These are phyloP conservation scores for Glycine latifolia DNA, from an alignment of 306 rosid genomes.

Conservation along the genomic window DNA sequence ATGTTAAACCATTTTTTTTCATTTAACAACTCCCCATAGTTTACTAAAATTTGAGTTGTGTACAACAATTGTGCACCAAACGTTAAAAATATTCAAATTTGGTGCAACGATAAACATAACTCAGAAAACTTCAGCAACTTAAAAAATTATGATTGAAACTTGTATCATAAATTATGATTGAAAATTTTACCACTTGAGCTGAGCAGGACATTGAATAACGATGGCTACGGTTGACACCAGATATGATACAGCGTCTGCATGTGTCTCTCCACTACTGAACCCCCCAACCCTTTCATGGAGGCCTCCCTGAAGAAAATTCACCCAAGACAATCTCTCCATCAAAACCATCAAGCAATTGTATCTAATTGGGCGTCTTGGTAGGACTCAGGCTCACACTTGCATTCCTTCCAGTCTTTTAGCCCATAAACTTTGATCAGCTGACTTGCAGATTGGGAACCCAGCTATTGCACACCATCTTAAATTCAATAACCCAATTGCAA, in stretches of 20 bases:
- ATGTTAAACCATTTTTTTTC: background rate
- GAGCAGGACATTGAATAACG: too few relatives aligned
- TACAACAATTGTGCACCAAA: background rate
- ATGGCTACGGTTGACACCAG: background rate
- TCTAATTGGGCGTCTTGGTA: background rate
- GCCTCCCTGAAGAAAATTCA: background rate
- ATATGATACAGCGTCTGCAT: background rate
- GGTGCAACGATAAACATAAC: background rate
- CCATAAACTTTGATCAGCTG: conserved; percentile 74
- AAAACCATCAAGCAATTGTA: conserved; percentile 20
- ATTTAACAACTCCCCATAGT: too few relatives aligned
- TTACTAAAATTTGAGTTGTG: background rate
- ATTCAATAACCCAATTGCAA: conserved; percentile 72
- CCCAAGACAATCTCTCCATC: background rate
- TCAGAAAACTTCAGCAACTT: background rate
- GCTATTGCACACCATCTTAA: conserved; percentile 75
- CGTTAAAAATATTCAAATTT: background rate
- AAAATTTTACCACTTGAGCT: background rate
- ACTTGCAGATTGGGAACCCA: conserved; percentile 67
- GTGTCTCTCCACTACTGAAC: conserved; percentile 5
- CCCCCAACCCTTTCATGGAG: background rate
- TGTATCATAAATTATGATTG: background rate
- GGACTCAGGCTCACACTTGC: background rate
- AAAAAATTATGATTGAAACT: background rate
- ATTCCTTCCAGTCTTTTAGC: conserved; percentile 60